Conservation (phyloP, 2,329 filamentous ascomycete genomes). For the Aureobasidium sp. region DNA sequence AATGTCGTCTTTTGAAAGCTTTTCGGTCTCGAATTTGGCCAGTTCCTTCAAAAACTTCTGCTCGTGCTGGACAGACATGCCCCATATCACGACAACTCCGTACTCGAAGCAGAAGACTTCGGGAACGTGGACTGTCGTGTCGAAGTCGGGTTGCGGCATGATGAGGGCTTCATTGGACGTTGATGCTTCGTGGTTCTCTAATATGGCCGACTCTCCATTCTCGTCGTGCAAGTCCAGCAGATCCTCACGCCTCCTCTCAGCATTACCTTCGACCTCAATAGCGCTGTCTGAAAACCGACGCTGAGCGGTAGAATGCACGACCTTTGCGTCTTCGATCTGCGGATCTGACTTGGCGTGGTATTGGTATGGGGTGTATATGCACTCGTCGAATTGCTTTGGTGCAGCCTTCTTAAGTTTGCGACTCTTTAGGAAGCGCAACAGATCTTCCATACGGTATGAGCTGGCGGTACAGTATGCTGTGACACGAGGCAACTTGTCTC, state of each 20-base stretch:
- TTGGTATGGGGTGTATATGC: constrained; percentile 90
- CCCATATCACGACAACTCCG: constrained; percentile 96
- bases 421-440: constrained; percentile 88
- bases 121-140: constrained; percentile 81
- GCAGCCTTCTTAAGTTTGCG: constrained; percentile 70
- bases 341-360: constrained; percentile 47
- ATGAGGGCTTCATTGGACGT: constrained; percentile 25
- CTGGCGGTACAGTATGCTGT: constrained; percentile 96
- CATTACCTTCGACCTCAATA: constrained; percentile 55
- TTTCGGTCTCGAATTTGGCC: constrained; percentile 87
- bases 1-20: constrained; percentile 78
- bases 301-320: constrained; percentile 38
- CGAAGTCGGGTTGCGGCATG: constrained; percentile 56
- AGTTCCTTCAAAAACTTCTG: constrained; percentile 88
- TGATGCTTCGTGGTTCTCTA: constrained; percentile 16
- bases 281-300: constrained; percentile 68
- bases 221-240: constrained; percentile 28
- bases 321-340: constrained; percentile 21
- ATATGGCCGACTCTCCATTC: constrained; percentile 7
- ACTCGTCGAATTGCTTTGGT: constrained; percentile 94
- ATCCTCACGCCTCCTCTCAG: constrained; percentile 29
- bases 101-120: constrained; percentile 97
- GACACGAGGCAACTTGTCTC: constrained; percentile 77
- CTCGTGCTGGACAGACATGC: constrained; percentile 88
- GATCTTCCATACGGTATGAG: constrained; percentile 79